phyloP scores from a whole-genome alignment of 305 asterid species.

The Fraxinus paxiana region DNA sequence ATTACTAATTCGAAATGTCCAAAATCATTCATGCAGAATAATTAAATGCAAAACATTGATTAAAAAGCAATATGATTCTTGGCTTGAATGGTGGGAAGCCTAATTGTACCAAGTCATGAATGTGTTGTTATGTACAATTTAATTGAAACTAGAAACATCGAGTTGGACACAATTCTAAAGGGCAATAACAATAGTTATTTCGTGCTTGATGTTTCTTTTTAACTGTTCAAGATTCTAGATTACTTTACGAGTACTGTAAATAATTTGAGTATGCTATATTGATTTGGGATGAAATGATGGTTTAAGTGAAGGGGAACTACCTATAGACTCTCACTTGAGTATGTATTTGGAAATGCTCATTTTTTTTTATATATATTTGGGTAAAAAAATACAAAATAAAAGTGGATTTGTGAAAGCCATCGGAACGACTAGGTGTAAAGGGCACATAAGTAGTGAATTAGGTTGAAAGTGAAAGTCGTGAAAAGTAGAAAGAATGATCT shows the following conservation, averaged over 20 bases:
- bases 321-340: background rate
- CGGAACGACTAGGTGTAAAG: no score
- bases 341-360: no score
- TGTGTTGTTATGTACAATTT: background rate
- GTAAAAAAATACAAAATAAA: no score
- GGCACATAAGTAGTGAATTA: no score
- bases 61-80: slow-evolving; percentile 12
- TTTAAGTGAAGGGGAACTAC: background rate
- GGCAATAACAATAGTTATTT: no score
- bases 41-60: slow-evolving; percentile 11
- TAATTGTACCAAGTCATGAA: slow-evolving; percentile 1
- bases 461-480: background rate
- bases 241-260: background rate
- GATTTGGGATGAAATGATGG: background rate
- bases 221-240: background rate
- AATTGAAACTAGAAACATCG: background rate
- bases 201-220: background rate
- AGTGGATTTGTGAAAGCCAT: no score
- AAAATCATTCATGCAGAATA: slow-evolving; percentile 5
- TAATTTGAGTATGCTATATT: no score
- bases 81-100: slow-evolving; percentile 14
- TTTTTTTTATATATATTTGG: no score
- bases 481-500: background rate
- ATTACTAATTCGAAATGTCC: background rate
- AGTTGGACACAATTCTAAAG: background rate